Evolutionary conservation across 176 grass and related monocot genomes (phyloP).

Genomic region (Poa annua): DNA sequence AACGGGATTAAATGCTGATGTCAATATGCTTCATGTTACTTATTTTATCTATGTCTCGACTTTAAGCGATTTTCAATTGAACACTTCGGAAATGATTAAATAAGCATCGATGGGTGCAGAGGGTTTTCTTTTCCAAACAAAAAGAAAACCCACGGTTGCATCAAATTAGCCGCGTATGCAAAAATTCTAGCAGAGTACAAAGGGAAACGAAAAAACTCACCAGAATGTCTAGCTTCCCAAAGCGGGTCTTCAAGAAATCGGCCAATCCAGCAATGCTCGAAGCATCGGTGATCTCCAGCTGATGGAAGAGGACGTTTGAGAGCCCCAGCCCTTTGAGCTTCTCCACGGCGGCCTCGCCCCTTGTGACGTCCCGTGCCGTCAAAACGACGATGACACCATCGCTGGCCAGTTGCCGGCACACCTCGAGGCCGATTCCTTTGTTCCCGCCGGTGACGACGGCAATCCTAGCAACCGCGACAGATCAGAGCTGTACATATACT

Average conservation of each 20-base stretch:
- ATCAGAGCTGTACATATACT: background rate
- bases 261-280: constrained; percentile 40
- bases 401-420: constrained; percentile 49
- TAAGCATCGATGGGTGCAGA: too few relatives aligned
- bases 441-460: constrained; percentile 60
- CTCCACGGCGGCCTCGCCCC: constrained; percentile 33
- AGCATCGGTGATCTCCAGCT: constrained; percentile 46
- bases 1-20: too few relatives aligned
- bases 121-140: too few relatives aligned
- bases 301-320: constrained; percentile 47
- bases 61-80: too few relatives aligned
- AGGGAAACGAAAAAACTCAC: background rate
- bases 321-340: constrained; percentile 23
- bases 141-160: too few relatives aligned
- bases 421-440: constrained; percentile 60
- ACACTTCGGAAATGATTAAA: too few relatives aligned
- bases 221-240: constrained; percentile 57
- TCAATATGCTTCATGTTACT: too few relatives aligned
- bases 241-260: constrained; percentile 47
- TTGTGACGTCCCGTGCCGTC: constrained; percentile 50
- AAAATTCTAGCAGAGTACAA: too few relatives aligned
- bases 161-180: too few relatives aligned
- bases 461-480: constrained; percentile 20
- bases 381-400: constrained; percentile 46
- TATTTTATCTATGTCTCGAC: too few relatives aligned